Evolutionary conservation across 1,139 yeast species (phyloP), one percentile per base, ranked within the genome.

Genomic region (Geotrichum candidum): DNA sequence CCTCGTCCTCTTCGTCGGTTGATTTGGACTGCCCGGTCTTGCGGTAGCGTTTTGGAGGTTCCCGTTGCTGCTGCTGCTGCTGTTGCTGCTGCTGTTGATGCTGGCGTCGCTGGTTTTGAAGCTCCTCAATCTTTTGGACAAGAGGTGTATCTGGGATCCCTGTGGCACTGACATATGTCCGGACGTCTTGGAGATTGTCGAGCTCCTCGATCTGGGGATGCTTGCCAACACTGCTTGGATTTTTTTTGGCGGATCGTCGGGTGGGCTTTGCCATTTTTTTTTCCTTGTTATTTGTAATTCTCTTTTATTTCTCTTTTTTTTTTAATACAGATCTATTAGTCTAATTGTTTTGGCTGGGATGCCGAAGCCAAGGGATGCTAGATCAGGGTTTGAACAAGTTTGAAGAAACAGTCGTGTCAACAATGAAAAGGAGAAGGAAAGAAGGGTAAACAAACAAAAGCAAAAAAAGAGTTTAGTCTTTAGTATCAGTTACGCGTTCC

Each of bases 101-200:
- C 38, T 54, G 33, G 29, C 57, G 41, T 53, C 61, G 9, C 31
- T 53, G 53, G 45, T 61, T 53, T 54, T 69, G 68, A 51, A 70
- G 65, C 27, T 64, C 61, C 50, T 67, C 68, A 54, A 73, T 70
- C 56, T 73, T 71, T 45, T 70, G 68, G 13, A 70, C 56, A 51
- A 73, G 65, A n/a, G 74, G 68, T 50, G 65, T 63, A 13, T 64
- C 61, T 1, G 73, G 73, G 25, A 71, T 59, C 2, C 65, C 70
- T 7, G 68, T 67, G 22, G 63, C 51, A 10, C 72, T 71, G 1
- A 66, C 65, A 58, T 68, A 69, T 29, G 61, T 38, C 29, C 62
- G 56, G 33, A 69, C 62, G 41, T 68, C 71, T 53, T 64, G 61
- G 10, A 63, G 57, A n/a, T 61, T 56, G 31, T 66, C 65, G 25